Evolutionary conservation across 1,284 basidiomycete genomes (phyloP), one percentile per base, ranked within the genome.

Genomic region (Phellinidium pouzarii): DNA sequence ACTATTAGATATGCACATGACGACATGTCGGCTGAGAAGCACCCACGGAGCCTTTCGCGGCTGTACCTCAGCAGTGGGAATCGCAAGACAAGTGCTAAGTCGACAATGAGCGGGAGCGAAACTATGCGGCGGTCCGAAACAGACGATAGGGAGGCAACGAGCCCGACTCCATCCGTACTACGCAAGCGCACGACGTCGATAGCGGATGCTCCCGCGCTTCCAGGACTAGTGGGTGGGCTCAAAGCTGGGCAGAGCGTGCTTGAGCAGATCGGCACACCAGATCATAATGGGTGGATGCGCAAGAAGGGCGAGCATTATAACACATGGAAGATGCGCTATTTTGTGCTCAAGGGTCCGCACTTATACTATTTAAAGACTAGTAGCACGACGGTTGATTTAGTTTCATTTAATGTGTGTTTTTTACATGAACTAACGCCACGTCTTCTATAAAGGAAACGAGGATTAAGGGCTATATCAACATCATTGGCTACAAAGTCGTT

Each of bases 301-400:
- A 99, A 99, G 78, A 91, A 86, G 70, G 91, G 92, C 17, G 95
- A 97, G 52, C 76, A 87, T 55, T 98, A 97, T 70, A 93, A 91
- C 63, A 78, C 79, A 12, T 99, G 95, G 96, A 98, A 97, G 72
- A 67, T 79, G 61, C 76, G 95, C 44, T 99, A 91, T 71, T 91
- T 96, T 60, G 83, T 96, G n/a, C 80, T 99, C 64, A 96, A 97
- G 69, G 95, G 92, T 0, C 77, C 84, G 1, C 87, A 95, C 71
- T 62, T 97, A 50, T 97, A 98, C 66, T 88, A 85, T 64, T 66
- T 96, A 64, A 80, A 81, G 68, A 88, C 81, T 60, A 76, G 79
- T 62, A 86, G 65, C 65, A 74, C 79, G 62, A 62, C 76, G 64
- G 91, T 91, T 59, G 59, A 87, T 75, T n/a, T 40, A 20, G 20